Base-by-base conservation (phyloP, 2,329 filamentous ascomycete genomes). In the Arthrobotrys conoides region DNA sequence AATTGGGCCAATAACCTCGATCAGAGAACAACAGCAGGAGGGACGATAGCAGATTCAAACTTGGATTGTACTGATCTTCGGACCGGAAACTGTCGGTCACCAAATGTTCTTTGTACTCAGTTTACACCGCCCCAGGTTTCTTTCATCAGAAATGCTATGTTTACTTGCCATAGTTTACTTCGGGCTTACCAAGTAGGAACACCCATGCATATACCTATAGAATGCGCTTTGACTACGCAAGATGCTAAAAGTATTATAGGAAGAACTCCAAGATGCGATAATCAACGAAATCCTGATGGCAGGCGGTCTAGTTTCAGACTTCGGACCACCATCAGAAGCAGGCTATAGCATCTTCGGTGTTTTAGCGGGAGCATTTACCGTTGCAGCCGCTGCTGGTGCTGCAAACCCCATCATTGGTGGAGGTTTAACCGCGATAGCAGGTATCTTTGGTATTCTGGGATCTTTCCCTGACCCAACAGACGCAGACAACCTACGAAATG, bases 1-100 rank as follows among this genome's bases (percentile, higher is more conserved):
- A 57, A 57, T 41, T 76, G 65, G 71, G 53, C 57, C 16, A 76
- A 76, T 33, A 57, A 49, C 8, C 49, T 76, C 4, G 73, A 71
- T 16, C 73, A 71, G 22, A 22, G 24, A 38, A 77, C 67, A 46
- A 66, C 67, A 33, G 51, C 44, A 6, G 51, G 51, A n/a, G 65
- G 67, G 10, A 61, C 27, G 16, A 61, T 68, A 44, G 16, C 27
- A 5, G 61, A 71, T 53, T 77, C 73, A 18, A 77, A 71, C 36
- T 18, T 71, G 6, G 66, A 67, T 9, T 77, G 73, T 33, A 63
- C 49, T 38, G 61, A 77, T 55, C 49, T 77, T 10, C 49, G 24
- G 1, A 51, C 72, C 16, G 59, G 66, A 48, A 77, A 71, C 53
- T 77, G 73, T 22, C 66, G 33, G 16, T 63, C 73, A 8, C 73